Evolutionary conservation across 495 filamentous ascomycete genomes (phyloP), one percentile per base, ranked within the genome.

Genomic region (Aspergillus haitiensis): DNA sequence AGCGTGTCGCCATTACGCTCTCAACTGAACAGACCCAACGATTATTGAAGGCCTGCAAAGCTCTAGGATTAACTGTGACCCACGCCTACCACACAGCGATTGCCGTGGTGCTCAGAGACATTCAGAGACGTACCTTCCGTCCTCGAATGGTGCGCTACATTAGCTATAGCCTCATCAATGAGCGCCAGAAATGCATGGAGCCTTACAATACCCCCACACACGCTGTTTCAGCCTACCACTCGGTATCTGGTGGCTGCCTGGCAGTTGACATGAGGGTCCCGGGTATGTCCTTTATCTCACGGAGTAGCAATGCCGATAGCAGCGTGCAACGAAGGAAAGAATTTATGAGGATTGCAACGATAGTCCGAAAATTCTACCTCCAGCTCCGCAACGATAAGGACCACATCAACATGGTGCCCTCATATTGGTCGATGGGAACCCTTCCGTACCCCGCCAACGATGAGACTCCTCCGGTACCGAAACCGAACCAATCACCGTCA

Each of bases 21-120:
- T 42, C 61, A 1, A 37, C 48, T 7, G 52, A 70, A 10, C 27
- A 47, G 9, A 68, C 67, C 1, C 10, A 48, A 13, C 57, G 31
- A 5, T 13, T 70, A 15, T 36, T 68, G 3, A 51, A 36, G 1
- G 61, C 64, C 1, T 65, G 64, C 60, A 63, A 52, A 32, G 50
- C 21, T 2, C 16, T 60, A 1, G 62, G 62, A 3, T n/a, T 58
- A 3, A 65, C 64, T 36, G 40, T 72, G 2, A 69, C 65, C 2
- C 69, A 69, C 57, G 69, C 62, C 2, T 72, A 72, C 37, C 67
- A 72, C 56, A 62, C 69, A 1, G 69, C 65, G 15, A 66, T 68
- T 33, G 65, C 64, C 3, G 50, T 67, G n/a, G 33, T 52, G 11
- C 55, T 68, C 12, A 44, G 65, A 0, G 70, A 69, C 33, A n/a